These are phyloP conservation scores for Eucalyptus curtisii DNA, from an alignment of 345 rosid genomes.

Conservation along the genomic window DNA sequence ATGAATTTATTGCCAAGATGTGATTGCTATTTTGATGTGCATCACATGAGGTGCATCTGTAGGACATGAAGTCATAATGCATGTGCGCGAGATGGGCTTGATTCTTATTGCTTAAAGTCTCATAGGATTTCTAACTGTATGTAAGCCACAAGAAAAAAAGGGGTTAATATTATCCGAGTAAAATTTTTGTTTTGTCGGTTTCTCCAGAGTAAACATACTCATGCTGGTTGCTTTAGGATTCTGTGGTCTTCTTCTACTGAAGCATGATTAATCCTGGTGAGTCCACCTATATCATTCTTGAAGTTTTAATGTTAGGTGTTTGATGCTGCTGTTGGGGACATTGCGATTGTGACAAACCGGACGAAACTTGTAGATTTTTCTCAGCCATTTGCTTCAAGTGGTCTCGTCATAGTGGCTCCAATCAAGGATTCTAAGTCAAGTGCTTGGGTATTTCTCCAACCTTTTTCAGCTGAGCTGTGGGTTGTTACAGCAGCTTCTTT, in stretches of 20 bases:
- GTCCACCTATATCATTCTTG: background rate
- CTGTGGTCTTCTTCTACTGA: background rate
- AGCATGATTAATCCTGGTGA: background rate
- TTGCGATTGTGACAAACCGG: conserved; percentile 50
- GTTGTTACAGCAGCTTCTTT: conserved; percentile 32
- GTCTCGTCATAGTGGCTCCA: conserved; percentile 70
- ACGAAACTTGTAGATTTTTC: conserved; percentile 54
- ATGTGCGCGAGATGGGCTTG: background rate
- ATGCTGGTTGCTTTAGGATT: background rate
- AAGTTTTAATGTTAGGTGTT: conserved; percentile 28
- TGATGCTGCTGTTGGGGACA: conserved; percentile 66
- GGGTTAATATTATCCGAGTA: background rate
- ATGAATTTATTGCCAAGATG: background rate
- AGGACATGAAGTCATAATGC: background rate
- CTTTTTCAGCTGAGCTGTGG: conserved; percentile 61
- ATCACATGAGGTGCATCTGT: background rate
- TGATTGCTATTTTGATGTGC: background rate
- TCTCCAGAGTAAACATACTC: background rate
- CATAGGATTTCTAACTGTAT: background rate
- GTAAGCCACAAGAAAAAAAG: background rate
- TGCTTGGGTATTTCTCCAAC: conserved; percentile 71
- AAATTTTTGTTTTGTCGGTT: background rate
- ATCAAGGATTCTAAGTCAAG: conserved; percentile 7
- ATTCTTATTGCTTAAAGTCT: background rate
- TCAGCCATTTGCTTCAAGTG: conserved; percentile 56